Base-by-base conservation (phyloP, 257 asterid genomes). In the Capsicum pubescens region DNA sequence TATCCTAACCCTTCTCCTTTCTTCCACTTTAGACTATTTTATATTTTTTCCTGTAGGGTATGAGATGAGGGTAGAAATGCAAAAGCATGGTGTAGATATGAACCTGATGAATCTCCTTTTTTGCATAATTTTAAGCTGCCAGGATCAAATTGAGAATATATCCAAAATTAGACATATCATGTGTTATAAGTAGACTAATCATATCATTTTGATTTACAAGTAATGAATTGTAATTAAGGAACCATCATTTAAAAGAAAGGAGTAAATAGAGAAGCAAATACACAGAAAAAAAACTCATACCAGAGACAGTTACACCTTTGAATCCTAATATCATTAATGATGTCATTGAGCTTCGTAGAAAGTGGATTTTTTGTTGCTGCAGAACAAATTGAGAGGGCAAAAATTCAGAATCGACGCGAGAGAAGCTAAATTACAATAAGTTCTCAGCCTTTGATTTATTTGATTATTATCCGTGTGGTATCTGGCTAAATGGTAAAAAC, bases 101-200 rank as follows among this genome's bases (percentile, higher is more conserved):
- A 82, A 97, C 98, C 99, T 90, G 98, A 92, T 52, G 98, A 86
- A 69, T 97, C 99, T 4, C 96, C 97, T 87, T 97, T 95, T 89
- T 87, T 93, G 95, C 98, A 97, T 83, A 97, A 90, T 84, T 88
- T 92, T 88, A 95, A 87, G 91, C 99, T 97, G 98, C 89, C 88
- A 86, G 83, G 79, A 21, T 61, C 61, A 72, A 66, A 69, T 83
- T 78, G 82, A 32, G 70, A 81, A 81, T n/a, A 60, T 11, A 69
- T 87, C 78, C 70, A 78, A 77, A 9, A 61, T 42, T 14, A 19
- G 9, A 35, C 80, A 79, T 44, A 79, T 76, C 39, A 52, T 21
- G 50, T 52, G 81, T 74, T 21, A 58, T 63, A 83, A 42, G 36
- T 15, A 74, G 32, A 61, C n/a, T 57, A 61, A 71, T 14, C 63